phyloP scores from a whole-genome alignment of 2,329 filamentous ascomycete species.

The Pseudogymnoascus sp. region DNA sequence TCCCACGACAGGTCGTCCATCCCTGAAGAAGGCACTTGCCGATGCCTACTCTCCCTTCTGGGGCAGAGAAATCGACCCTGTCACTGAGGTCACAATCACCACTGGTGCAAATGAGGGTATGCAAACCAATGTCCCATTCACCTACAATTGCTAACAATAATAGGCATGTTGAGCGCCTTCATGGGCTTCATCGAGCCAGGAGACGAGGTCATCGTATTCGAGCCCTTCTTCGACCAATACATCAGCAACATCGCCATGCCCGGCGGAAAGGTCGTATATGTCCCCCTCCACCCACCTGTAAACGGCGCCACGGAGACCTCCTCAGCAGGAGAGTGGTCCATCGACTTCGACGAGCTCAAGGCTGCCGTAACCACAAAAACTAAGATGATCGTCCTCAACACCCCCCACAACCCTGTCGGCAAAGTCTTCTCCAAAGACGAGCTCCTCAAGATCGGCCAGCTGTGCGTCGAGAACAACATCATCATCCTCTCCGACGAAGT shows the following conservation, averaged over 20 bases:
- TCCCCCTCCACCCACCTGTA: slow-evolving; percentile 83
- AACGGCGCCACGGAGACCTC: slow-evolving; percentile 73
- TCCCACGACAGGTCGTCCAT: slow-evolving; percentile 84
- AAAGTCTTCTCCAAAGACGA: slow-evolving; percentile 88
- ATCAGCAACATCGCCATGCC: slow-evolving; percentile 99
- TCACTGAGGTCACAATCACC: slow-evolving; percentile 90
- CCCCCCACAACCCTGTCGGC: slow-evolving; percentile 86
- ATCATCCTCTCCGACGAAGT: slow-evolving; percentile 90
- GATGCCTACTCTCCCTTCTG: slow-evolving; percentile 89
- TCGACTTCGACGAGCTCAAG: slow-evolving; percentile 79
- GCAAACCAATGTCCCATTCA: slow-evolving; percentile 8
- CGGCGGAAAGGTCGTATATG: slow-evolving; percentile 88
- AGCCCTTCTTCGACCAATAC: slow-evolving; percentile 99
- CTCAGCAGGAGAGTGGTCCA: slow-evolving; percentile 78
- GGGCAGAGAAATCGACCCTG: slow-evolving; percentile 72
- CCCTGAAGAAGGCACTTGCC: slow-evolving; percentile 86
- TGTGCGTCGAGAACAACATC: slow-evolving; percentile 88
- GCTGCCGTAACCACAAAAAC: slow-evolving; percentile 75
- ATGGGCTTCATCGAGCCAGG: slow-evolving; percentile 95
- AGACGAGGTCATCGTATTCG: slow-evolving; percentile 96
- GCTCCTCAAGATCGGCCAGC: slow-evolving; percentile 72
- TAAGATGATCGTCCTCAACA: slow-evolving; percentile 93
- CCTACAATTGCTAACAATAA: background rate
- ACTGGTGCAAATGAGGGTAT: slow-evolving; percentile 77
- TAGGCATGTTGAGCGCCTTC: slow-evolving; percentile 88